Evolutionary conservation across 2,329 filamentous ascomycete species (phyloP).

Genomic region (Ophiostoma sp.): DNA sequence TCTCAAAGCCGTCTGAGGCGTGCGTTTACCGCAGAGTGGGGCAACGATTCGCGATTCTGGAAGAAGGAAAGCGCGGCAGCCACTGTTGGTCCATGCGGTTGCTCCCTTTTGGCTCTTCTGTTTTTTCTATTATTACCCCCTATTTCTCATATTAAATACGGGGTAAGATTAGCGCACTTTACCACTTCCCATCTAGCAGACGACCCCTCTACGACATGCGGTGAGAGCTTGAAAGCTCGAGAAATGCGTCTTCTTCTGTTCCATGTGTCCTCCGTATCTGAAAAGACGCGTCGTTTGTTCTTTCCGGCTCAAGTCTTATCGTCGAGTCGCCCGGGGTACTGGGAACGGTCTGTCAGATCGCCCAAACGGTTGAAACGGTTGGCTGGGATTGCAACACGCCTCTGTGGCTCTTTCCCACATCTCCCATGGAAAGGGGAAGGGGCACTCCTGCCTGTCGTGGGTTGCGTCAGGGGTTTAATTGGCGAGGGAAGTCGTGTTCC

Average conservation of each 20-base stretch:
- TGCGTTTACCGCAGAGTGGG: slow-evolving; percentile 11
- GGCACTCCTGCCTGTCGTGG: background rate
- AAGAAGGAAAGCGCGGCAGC: slow-evolving; percentile 14
- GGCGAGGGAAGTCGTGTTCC: slow-evolving; percentile 17
- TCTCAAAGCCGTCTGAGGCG: background rate
- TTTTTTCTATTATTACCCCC: slow-evolving; percentile 27
- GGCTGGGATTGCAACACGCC: slow-evolving; percentile 8
- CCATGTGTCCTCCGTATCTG: background rate
- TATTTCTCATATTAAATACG: slow-evolving; percentile 27
- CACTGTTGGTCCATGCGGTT: slow-evolving; percentile 9
- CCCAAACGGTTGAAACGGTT: slow-evolving; percentile 15
- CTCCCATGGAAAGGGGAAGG: background rate
- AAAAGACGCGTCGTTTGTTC: background rate
- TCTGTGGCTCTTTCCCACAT: slow-evolving; percentile 10
- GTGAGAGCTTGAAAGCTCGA: background rate
- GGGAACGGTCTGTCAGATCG: slow-evolving; percentile 11
- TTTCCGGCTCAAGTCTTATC: background rate
- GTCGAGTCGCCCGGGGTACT: slow-evolving; percentile 3
- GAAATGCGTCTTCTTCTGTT: background rate
- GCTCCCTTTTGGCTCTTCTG: background rate
- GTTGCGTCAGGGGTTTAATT: slow-evolving; percentile 23
- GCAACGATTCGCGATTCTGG: slow-evolving; percentile 15
- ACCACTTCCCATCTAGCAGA: slow-evolving; percentile 5
- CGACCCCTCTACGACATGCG: slow-evolving; percentile 14
- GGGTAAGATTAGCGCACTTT: slow-evolving; percentile 19